A percentile compares a stretch with the other conserved stretches of the same genome.
Evolutionary conservation across 371 early-diverging fungal genomes (phyloP).

Genomic region (Mortierella sp.): DNA sequence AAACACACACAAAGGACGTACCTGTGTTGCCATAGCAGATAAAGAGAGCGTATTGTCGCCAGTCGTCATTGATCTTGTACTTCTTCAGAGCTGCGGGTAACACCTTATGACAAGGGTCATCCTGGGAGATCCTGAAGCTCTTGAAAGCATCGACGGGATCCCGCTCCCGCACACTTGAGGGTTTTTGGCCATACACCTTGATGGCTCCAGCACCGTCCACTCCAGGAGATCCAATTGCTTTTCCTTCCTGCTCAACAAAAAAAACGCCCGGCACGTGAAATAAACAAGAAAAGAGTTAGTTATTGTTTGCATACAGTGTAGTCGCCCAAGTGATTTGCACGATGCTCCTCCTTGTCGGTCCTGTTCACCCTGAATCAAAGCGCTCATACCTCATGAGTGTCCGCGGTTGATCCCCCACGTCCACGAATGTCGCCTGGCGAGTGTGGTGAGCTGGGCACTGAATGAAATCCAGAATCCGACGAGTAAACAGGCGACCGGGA

Average conservation of each 20-base stretch:
- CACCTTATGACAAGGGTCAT: conserved; percentile 89
- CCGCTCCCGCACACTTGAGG: conserved; percentile 57
- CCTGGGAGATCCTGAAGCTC: conserved; percentile 84
- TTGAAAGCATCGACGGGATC: conserved; percentile 86
- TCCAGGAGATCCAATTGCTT: conserved; percentile 37
- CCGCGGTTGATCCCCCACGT: conserved; percentile 26
- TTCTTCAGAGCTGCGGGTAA: conserved; percentile 90
- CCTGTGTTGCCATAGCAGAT: conserved; percentile 74
- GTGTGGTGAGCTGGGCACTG: conserved; percentile 53
- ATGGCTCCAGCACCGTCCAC: conserved; percentile 79
- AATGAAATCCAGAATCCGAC: conserved; percentile 56
- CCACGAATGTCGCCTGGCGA: conserved; percentile 42
- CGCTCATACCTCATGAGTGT: conserved; percentile 32
- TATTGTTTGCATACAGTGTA: too few species aligned
- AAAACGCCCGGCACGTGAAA: background rate
- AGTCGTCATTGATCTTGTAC: conserved; percentile 91
- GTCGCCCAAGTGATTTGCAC: background rate
- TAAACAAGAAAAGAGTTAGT: background rate
- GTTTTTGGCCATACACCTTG: conserved; percentile 78
- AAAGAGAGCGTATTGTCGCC: conserved; percentile 89
- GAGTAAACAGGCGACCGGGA: conserved; percentile 29
- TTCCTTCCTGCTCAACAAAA: conserved; percentile 31
- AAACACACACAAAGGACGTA: conserved; percentile 9
- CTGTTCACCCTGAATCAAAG: background rate
- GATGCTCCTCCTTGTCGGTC: background rate